These are phyloP conservation scores for Colletotrichum higginsianum DNA, from an alignment of 2,329 filamentous ascomycete species.

Conservation along the genomic window DNA sequence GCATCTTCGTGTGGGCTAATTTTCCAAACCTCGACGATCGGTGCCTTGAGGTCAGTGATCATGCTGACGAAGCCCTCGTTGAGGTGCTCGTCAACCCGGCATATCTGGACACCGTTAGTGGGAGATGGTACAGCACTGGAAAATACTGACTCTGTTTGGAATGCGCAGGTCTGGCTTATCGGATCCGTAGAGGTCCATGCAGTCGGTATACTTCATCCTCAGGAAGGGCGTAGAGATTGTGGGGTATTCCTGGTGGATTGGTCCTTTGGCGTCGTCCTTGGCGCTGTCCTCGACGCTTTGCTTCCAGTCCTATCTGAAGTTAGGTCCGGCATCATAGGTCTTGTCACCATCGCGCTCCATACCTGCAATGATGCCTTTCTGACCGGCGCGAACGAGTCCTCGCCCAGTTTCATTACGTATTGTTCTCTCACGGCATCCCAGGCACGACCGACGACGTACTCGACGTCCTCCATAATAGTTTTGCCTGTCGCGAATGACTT, in stretches of 20 bases:
- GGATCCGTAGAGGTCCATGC: constrained; percentile 85
- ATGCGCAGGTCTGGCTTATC: constrained; percentile 95
- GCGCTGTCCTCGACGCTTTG: constrained; percentile 35
- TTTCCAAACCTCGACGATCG: constrained; percentile 82
- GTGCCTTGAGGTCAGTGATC: constrained; percentile 78
- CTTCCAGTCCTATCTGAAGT: constrained; percentile 27
- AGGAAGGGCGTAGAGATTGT: constrained; percentile 61
- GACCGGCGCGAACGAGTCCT: constrained; percentile 50
- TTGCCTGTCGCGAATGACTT: constrained; percentile 86
- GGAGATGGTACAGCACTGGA: not conserved
- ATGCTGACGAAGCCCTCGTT: constrained; percentile 78
- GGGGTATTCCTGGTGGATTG: constrained; percentile 44
- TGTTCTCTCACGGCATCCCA: constrained; percentile 66
- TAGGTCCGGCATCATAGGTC: not conserved
- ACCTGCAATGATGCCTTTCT: constrained; percentile 41
- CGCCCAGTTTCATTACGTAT: constrained; percentile 51
- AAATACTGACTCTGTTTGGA: constrained; percentile 69
- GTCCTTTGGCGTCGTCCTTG: constrained; percentile 26
- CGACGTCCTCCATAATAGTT: constrained; percentile 74
- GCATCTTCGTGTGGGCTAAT: constrained; percentile 69
- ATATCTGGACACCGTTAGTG: constrained; percentile 66
- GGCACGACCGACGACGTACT: constrained; percentile 67
- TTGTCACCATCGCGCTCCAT: not conserved
- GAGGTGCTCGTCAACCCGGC: constrained; percentile 74
- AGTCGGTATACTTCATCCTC: constrained; percentile 79